phyloP scores from a whole-genome alignment of 805 yeast genomes.

The Metschnikowia peoriensis region DNA sequence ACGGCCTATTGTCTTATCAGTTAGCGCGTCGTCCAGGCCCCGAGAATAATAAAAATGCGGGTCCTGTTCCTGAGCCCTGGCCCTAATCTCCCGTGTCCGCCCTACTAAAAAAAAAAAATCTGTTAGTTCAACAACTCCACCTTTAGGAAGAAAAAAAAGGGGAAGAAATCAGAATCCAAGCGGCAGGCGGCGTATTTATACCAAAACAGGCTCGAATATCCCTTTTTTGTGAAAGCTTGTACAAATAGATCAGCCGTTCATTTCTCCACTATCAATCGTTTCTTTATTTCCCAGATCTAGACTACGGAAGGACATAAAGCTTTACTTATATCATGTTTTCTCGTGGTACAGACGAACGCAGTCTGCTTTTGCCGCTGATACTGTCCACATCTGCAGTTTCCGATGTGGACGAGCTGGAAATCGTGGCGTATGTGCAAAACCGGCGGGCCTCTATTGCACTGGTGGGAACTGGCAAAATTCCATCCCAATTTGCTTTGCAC shows the following conservation, averaged over 20 bases:
- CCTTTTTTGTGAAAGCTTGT: no score
- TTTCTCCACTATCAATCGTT: no score
- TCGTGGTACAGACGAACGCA: constrained; percentile 2
- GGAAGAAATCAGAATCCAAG: neutral
- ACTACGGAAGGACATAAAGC: no score
- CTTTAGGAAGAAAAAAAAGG: neutral
- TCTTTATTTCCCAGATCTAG: neutral
- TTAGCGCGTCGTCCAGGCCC: neutral
- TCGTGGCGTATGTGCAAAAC: constrained; percentile 38
- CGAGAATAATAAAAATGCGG: neutral
- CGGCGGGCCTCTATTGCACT: constrained; percentile 39
- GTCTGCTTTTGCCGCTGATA: constrained; percentile 9
- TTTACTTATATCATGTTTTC: no score
- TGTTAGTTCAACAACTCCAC: neutral
- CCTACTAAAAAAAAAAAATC: neutral
- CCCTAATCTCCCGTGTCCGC: neutral
- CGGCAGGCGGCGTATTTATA: no score
- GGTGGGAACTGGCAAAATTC: constrained; percentile 23
- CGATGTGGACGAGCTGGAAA: constrained; percentile 33
- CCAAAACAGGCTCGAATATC: no score
- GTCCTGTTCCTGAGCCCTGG: neutral
- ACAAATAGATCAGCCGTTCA: no score
- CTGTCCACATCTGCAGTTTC: constrained; percentile 6
- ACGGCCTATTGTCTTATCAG: neutral
- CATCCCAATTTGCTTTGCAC: constrained; percentile 14